phyloP scores from a whole-genome alignment of 257 asterid species.

The Coffea eugenioides region DNA sequence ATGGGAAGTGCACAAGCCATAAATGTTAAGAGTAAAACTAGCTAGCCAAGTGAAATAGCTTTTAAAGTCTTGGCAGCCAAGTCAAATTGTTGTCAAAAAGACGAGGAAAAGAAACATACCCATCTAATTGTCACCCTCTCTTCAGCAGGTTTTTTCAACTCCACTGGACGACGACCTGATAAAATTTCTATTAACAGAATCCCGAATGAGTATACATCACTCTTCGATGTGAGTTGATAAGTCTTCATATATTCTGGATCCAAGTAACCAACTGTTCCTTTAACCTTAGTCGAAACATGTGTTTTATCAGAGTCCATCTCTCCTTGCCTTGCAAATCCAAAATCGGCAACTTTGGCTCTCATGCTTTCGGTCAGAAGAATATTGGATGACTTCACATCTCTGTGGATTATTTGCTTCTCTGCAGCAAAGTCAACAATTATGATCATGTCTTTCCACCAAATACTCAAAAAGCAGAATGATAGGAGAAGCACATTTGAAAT shows the following conservation, averaged over 20 bases:
- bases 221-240: constrained; percentile 75
- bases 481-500: not conserved
- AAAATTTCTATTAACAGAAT: constrained; percentile 74
- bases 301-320: constrained; percentile 73
- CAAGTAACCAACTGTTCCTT: constrained; percentile 95
- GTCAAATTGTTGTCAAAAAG: not conserved
- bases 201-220: constrained; percentile 97
- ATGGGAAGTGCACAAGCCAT: not conserved
- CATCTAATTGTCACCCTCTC: constrained; percentile 90
- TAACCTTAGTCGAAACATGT: constrained; percentile 83
- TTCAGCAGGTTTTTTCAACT: constrained; percentile 57
- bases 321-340: constrained; percentile 88
- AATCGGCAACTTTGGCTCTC: constrained; percentile 95
- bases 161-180: constrained; percentile 96
- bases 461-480: not conserved
- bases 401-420: constrained; percentile 98
- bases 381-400: constrained; percentile 97
- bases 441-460: not conserved
- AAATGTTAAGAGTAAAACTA: not conserved
- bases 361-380: constrained; percentile 87
- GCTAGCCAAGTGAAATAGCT: not conserved
- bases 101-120: constrained; percentile 47
- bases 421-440: constrained; percentile 18
- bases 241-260: constrained; percentile 98
- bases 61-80: not conserved